Evolutionary conservation across 2,329 filamentous ascomycete genomes (phyloP), one percentile per base, ranked within the genome.

Genomic region (Plectosphaerella cucumerina): DNA sequence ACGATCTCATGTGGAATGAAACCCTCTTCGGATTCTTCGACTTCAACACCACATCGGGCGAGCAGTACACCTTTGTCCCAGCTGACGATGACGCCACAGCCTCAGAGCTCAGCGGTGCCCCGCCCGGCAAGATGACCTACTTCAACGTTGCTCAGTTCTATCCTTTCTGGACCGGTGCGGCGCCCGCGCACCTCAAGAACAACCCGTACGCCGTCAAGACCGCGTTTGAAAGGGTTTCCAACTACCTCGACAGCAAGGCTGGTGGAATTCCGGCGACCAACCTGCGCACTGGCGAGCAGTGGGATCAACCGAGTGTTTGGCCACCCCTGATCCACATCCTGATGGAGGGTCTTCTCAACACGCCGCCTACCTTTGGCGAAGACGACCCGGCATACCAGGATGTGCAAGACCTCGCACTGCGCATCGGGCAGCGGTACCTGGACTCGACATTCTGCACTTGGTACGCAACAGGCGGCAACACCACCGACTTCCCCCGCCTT

Each of bases 261-360:
- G 84, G 85, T 34, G 83, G 77, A 34, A 80, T 87, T 43, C 74
- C 83, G 2, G 80, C 84, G 0, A 85, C 82, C 4, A 87, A 86
- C 59, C 68, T 82, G 51, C 59, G 65, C 44, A 81, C 83, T 0
- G 79, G 78, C 14, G 78, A 87, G 70, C 84, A 87, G 61, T 88
- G 85, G 85, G 85, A 88, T 50, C 77, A 86, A 62, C 84, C 84
- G 0, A 87, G 83, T 58, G 84, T 87, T 22, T 88, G 85, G 85
- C 84, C 85, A 11, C 83, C 84, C 3, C 73, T 86, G 47, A 80
- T 83, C 70, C 81, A 87, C 64, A 73, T 84, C 42, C 69, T 86
- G 22, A 86, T 86, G 70, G 63, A 80, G 37, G 82, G 81, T 6
- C 72, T 87, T 6, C 72, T 82, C 49, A 80, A 80, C 62, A 82